These are phyloP conservation scores for Alloteropsis angusta DNA, from an alignment of 202 grass and related monocot species.

Conservation along the genomic window DNA sequence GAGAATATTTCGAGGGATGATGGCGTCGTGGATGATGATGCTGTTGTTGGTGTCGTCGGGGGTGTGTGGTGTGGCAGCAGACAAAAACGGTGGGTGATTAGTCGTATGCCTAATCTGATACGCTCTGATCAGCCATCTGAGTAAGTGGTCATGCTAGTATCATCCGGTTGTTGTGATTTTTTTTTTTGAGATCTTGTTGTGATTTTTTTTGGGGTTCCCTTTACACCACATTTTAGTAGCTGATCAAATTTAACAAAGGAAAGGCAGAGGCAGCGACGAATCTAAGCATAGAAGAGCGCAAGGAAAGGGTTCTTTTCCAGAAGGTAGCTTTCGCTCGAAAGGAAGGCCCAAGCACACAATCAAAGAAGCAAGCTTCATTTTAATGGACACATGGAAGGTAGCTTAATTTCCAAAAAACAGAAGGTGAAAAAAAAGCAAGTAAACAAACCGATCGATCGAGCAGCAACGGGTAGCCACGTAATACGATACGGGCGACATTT, in stretches of 20 bases:
- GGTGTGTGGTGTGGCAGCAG: background rate
- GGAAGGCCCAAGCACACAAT: background rate
- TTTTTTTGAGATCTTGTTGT: no score
- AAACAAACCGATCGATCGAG: background rate
- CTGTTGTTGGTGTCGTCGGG: background rate
- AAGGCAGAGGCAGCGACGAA: background rate
- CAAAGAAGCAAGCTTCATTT: background rate
- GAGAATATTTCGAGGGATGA: background rate
- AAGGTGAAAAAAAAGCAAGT: background rate
- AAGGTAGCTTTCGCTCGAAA: background rate
- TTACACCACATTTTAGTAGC: background rate
- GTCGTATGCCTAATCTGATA: conserved; percentile 12
- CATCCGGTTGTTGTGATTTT: background rate
- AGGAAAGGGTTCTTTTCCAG: background rate
- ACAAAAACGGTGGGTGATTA: conserved; percentile 26
- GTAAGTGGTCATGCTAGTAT: background rate
- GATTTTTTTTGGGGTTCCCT: background rate
- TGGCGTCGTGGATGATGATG: background rate
- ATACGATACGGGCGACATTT: background rate
- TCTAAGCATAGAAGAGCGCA: conserved; percentile 4
- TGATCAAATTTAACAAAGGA: background rate
- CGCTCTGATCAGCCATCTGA: background rate
- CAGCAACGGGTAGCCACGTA: conserved; percentile 28
- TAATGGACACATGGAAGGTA: background rate
- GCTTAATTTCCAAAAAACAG: background rate